These are phyloP conservation scores for Clonostachys solani DNA, from an alignment of 2,329 filamentous ascomycete species.

Conservation along the genomic window DNA sequence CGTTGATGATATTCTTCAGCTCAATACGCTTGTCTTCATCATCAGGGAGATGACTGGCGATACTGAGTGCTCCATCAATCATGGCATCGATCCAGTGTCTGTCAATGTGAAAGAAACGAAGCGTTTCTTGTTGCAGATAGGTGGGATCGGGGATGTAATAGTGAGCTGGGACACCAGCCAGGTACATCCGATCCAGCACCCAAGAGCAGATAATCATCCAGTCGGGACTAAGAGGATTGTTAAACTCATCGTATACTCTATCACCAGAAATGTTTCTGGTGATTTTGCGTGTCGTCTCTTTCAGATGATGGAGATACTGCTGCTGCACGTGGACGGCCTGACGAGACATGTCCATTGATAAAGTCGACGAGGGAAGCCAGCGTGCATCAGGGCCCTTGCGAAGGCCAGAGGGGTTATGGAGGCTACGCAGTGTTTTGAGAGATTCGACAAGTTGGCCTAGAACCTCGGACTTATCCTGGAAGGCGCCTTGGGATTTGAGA, in stretches of 20 bases:
- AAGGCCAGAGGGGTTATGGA: no score
- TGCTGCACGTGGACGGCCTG: no score
- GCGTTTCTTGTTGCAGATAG: constrained; percentile 24
- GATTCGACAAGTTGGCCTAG: no score
- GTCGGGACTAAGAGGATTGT: constrained; percentile 20
- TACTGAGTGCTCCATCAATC: constrained; percentile 35
- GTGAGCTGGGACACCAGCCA: constrained; percentile 30
- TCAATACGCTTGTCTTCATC: constrained; percentile 19
- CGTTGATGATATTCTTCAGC: constrained; percentile 21
- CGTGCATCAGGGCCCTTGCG: no score
- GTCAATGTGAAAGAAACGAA: constrained; percentile 41
- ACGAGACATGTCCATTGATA: no score
- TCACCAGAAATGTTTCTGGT: no score
- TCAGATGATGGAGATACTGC: no score
- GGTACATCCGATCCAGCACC: constrained; percentile 28
- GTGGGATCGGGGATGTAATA: constrained; percentile 31
- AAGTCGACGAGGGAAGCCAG: no score
- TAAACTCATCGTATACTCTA: background rate
- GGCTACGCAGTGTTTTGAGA: no score
- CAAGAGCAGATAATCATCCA: constrained; percentile 28
- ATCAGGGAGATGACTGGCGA: constrained; percentile 28
- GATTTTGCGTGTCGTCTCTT: no score
- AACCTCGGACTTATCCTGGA: no score
- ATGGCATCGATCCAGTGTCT: constrained; percentile 33
- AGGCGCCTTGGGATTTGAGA: no score